A percentile compares a stretch with the other conserved stretches of the same genome.
Conservation (phyloP, 257 asterid species). For the Echites panduratus region DNA sequence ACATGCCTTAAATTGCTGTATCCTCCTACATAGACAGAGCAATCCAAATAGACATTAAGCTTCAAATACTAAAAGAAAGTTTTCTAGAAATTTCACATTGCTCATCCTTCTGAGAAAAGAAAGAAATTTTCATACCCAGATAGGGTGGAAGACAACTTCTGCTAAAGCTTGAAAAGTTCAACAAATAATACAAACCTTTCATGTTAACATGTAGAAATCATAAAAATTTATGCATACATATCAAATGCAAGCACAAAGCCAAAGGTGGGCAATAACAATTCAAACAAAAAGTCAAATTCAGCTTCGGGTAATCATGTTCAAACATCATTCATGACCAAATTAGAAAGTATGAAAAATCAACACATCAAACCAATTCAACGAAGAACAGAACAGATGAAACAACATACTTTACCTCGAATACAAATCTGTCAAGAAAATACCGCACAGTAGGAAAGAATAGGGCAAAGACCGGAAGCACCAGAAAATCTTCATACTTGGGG, state of each 20-base stretch:
- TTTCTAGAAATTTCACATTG: background rate
- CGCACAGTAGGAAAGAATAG: constrained; percentile 68
- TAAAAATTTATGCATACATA: background rate
- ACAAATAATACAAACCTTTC: background rate
- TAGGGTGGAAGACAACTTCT: background rate
- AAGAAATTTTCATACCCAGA: background rate
- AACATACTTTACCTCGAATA: constrained; percentile 57
- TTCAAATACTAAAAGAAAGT: background rate
- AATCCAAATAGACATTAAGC: background rate
- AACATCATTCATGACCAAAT: background rate
- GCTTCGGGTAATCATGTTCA: background rate
- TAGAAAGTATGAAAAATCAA: background rate
- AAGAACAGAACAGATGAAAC: background rate
- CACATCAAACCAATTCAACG: background rate
- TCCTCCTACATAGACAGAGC: background rate
- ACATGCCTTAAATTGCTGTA: background rate
- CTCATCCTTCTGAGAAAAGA: background rate
- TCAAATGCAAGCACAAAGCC: background rate
- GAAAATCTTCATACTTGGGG: constrained; percentile 66
- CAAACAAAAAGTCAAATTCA: background rate
- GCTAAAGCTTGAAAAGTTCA: background rate
- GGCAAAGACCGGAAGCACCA: constrained; percentile 63
- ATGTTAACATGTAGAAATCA: background rate
- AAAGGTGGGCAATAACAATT: background rate
- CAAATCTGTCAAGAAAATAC: constrained; percentile 82